Evolutionary conservation across 2,329 filamentous ascomycete species (phyloP).

Genomic region (Talaromyces sp.): DNA sequence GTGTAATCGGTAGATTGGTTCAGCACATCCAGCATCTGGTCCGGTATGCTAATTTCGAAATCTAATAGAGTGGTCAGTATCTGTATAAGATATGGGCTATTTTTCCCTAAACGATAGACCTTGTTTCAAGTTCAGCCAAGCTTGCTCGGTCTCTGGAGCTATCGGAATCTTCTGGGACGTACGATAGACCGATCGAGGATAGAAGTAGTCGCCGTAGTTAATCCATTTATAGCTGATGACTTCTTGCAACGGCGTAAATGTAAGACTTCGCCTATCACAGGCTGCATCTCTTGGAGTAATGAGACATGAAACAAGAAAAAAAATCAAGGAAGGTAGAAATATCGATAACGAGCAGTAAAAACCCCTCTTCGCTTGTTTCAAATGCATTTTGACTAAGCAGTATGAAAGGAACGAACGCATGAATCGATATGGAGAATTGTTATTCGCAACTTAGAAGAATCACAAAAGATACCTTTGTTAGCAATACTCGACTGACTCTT

Average conservation of each 20-base stretch:
- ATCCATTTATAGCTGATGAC: constrained; percentile 5
- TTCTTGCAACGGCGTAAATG: background rate
- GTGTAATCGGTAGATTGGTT: background rate
- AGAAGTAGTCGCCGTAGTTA: constrained; percentile 6
- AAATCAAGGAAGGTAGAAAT: background rate
- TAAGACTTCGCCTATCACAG: background rate
- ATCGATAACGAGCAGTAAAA: background rate
- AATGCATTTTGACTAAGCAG: background rate
- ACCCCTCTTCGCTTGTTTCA: background rate
- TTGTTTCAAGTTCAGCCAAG: background rate
- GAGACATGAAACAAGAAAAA: background rate
- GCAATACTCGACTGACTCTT: too few species aligned
- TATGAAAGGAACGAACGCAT: too few species aligned
- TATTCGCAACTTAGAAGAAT: too few species aligned
- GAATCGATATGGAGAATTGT: too few species aligned
- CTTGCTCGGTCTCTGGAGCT: background rate
- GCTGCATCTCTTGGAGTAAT: background rate
- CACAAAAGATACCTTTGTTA: too few species aligned
- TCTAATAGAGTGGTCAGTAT: background rate
- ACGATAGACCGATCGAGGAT: constrained; percentile 2
- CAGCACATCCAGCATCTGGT: background rate
- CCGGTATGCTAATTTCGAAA: constrained; percentile 5
- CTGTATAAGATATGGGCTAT: too few species aligned
- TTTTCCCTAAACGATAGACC: background rate
- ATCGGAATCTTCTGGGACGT: background rate